Percentiles rank a stretch among this genome's conserved stretches.
Conservation (phyloP, 1,139 yeast species). For the Nakaseomyces kungkrabaensis region DNA sequence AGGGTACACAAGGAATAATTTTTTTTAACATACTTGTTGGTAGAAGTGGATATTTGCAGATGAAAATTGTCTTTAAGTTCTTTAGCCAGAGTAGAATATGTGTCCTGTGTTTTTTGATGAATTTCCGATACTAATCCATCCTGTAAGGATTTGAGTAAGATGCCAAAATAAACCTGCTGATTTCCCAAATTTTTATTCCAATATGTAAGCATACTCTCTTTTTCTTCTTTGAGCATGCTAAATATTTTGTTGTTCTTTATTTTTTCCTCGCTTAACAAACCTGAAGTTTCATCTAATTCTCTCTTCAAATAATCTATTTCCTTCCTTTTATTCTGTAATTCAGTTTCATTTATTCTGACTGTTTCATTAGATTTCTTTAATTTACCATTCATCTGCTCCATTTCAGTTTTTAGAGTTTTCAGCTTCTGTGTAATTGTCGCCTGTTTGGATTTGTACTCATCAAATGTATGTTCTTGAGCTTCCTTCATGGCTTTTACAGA, state of each 20-base stretch:
- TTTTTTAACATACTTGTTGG: not conserved
- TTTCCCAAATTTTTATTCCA: not conserved
- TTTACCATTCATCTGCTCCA: conserved; percentile 10
- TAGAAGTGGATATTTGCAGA: not conserved
- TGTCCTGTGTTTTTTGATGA: not conserved
- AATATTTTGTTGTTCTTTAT: conserved; percentile 19
- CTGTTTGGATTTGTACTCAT: conserved; percentile 15
- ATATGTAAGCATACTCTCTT: not conserved
- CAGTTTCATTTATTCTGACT: conserved; percentile 15
- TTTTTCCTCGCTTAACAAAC: conserved; percentile 27
- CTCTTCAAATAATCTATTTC: conserved; percentile 25
- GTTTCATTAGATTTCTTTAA: conserved; percentile 11
- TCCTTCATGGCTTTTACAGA: conserved; percentile 14
- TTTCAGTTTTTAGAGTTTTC: conserved; percentile 12
- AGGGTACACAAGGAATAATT: not conserved
- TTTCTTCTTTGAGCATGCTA: conserved; percentile 13
- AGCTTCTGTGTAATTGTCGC: conserved; percentile 13
- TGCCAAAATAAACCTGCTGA: not conserved
- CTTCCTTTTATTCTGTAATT: conserved; percentile 16
- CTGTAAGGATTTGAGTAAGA: not conserved
- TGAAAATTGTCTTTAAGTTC: not conserved
- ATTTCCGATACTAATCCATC: not conserved
- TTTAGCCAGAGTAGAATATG: not conserved
- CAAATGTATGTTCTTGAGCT: conserved; percentile 11
- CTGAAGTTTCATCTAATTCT: conserved; percentile 27